Base-by-base conservation (phyloP, 108 stramenopile species). In the Hondaea fermentalgiana region DNA sequence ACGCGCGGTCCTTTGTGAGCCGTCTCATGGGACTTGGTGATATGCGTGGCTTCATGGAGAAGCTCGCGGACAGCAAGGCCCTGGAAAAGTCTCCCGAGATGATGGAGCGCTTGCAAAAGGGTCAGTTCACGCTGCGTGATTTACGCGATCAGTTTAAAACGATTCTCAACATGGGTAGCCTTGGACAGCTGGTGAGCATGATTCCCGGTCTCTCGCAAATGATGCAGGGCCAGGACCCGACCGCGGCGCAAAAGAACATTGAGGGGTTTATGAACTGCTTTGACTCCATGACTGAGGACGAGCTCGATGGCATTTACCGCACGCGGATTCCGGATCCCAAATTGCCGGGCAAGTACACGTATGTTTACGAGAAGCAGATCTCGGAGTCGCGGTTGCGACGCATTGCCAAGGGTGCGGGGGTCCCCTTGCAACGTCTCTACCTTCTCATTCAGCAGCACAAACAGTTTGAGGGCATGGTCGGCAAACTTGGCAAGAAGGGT, bases 251-350 rank as follows among this genome's bases (percentile, higher is more conserved):
- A 12, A 83, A 59, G 43, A 45, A 94, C 19, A 88, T 97, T 59
- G 95, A 97, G 87, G 96, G 95, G 28, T 98, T 97, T 92, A 89
- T 98, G 95, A 96, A 94, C 96, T 98, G 98, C 92, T 97, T 99
- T 96, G 98, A 99, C 88, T 94, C 93, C 64, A 98, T 99, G 98
- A 98, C 92, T 53, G 95, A 97, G 88, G 95, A 93, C 3, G 98
- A 99, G 90, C 94, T 99, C 5, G 98, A 99, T 87, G 97, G 97
- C 25, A 95, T 95, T 60, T 83, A 53, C 76, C 76, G 76, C 51
- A 53, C 76, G n/a, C 45, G 76, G 14, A 23, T 83, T 55, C 53
- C 53, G 6, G 87, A 87, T 5, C 87, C 87, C 17, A 23, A 87
- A 25, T 1, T 10, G 19, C 87, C 87, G 28, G 53, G 87, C 1